These are phyloP conservation scores for Xylaria curta DNA, from an alignment of 495 filamentous ascomycete species.

Conservation along the genomic window DNA sequence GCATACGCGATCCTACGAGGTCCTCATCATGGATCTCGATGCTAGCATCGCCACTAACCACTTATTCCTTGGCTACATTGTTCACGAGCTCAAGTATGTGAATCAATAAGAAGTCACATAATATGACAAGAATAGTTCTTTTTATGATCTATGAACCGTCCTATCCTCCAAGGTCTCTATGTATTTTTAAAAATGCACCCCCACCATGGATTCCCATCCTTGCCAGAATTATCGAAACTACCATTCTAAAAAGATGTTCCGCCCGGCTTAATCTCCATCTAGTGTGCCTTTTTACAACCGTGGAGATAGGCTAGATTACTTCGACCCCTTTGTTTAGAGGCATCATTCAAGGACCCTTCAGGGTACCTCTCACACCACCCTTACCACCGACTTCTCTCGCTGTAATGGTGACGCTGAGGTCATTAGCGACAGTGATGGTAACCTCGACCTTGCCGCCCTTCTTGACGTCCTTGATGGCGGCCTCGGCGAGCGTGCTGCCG, in stretches of 20 bases:
- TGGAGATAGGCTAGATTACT: background rate
- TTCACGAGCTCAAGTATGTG: background rate
- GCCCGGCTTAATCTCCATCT: background rate
- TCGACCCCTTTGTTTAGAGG: background rate
- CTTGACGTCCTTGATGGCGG: slow-evolving; percentile 79
- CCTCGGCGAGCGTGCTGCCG: slow-evolving; percentile 83
- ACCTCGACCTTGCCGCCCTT: slow-evolving; percentile 93
- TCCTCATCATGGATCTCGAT: no score
- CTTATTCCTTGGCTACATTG: no score
- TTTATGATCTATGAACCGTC: slow-evolving; percentile 19
- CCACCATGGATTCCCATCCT: slow-evolving; percentile 13
- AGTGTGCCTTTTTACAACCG: background rate
- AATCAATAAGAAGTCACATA: background rate
- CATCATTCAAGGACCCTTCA: slow-evolving; percentile 44
- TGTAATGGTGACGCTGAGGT: slow-evolving; percentile 78
- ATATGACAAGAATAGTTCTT: slow-evolving; percentile 5
- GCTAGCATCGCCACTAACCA: no score
- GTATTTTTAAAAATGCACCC: slow-evolving; percentile 16
- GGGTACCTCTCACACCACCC: slow-evolving; percentile 77
- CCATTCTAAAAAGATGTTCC: background rate
- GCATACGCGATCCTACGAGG: background rate
- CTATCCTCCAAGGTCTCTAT: slow-evolving; percentile 11
- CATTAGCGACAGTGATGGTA: slow-evolving; percentile 80
- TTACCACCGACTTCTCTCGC: slow-evolving; percentile 86
- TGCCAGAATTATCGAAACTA: background rate